Evolutionary conservation across 352 stramenopile species (phyloP).

Genomic region (Pythium chondricola): DNA sequence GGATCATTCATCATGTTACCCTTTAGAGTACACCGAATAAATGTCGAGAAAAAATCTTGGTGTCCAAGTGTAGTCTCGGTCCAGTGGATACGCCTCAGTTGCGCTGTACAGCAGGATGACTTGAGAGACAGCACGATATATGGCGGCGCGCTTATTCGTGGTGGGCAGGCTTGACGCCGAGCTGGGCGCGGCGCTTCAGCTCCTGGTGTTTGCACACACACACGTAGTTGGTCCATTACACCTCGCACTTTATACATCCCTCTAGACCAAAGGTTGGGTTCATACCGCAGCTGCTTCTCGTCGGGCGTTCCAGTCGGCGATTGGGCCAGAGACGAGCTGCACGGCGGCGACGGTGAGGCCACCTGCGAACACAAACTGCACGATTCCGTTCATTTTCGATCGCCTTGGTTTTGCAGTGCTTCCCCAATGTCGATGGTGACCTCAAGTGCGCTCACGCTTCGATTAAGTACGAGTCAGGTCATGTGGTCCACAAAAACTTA

Average conservation of each 20-base stretch:
- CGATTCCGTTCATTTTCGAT: constrained; percentile 58
- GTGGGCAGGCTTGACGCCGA: constrained; percentile 30
- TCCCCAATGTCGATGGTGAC: constrained; percentile 3
- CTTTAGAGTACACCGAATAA: no score
- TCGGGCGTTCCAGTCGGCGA: constrained; percentile 75
- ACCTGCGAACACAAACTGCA: constrained; percentile 65
- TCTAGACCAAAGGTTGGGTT: background rate
- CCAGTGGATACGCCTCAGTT: background rate
- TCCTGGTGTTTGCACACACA: no score
- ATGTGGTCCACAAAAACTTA: no score
- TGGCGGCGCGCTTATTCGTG: constrained; percentile 42
- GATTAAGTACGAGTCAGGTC: background rate
- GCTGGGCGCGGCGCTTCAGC: constrained; percentile 53
- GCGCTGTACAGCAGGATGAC: background rate
- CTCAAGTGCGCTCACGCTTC: background rate
- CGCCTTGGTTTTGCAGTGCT: background rate
- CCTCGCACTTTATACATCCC: background rate
- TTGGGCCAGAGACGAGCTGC: constrained; percentile 54
- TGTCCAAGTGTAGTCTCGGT: background rate
- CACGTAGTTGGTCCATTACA: no score
- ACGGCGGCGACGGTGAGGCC: constrained; percentile 62
- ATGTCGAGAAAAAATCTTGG: background rate
- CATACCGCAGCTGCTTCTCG: constrained; percentile 52
- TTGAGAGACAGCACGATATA: no score
- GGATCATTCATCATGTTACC: no score